Evolutionary conservation across 345 rosid genomes (phyloP), one percentile per base, ranked within the genome.

Genomic region (Lepidium didymum): DNA sequence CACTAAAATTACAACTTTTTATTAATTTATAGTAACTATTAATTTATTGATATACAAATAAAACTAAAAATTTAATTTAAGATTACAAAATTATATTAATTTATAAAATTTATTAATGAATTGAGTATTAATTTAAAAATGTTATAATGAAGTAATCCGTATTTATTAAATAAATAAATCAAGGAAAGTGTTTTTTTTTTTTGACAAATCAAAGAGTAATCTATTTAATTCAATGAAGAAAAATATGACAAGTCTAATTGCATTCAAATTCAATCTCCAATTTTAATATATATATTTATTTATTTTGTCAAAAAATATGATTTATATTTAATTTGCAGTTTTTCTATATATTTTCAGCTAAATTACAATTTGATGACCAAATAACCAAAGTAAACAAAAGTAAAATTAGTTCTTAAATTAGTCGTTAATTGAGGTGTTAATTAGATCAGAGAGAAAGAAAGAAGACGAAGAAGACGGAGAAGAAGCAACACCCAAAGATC

Each of bases 401-500:
- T 42, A 55, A 49, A 65, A 4, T 36, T 8, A 18, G 47, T 59
- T 49, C 4, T 18, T 16, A 12, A 43, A 47, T 34, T 35, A 21
- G 57, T 62, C 29, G 62, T 62, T 71, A 71, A 70, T 42, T 19
- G 33, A 51, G 14, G 43, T 49, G 51, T 42, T 63, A 72, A 58
- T 58, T 38, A 16, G 47, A 56, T 73, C 57, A 67, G 45, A 68
- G 53, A 64, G 65, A 72, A n/a, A 62, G 43, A 66, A 52, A 50
- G 29, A 31, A 14, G 45, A 7, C 6, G 67, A 21, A 12, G 64
- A 56, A n/a, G 62, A 42, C 7, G 52, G 8, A 5, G 70, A 56
- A 68, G 73, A 54, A 67, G 46, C 70, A 63, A 15, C 62, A 27
- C 11, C 25, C 51, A 74, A 74, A 74, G 64, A 67, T 67, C 64